Conservation (phyloP, 345 rosid species). For the Euphorbia peplus region DNA sequence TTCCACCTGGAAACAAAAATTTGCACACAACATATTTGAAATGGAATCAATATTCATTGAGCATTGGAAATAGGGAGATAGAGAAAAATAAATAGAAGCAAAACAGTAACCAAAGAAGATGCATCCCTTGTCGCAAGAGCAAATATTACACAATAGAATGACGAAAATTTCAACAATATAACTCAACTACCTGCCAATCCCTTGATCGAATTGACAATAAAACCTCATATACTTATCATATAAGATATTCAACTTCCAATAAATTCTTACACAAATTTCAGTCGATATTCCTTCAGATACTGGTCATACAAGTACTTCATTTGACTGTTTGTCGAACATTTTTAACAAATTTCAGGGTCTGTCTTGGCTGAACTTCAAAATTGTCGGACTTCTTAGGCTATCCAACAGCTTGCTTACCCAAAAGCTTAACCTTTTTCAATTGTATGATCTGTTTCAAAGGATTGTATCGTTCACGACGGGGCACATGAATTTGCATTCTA, state of each 20-base stretch:
- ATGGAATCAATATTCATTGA: not conserved
- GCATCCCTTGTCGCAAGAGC: not conserved
- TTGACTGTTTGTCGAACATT: not conserved
- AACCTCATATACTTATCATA: not conserved
- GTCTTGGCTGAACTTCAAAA: not conserved
- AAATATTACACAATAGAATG: not conserved
- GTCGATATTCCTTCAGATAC: not conserved
- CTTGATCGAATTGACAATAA: not conserved
- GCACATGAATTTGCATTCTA: too few species aligned
- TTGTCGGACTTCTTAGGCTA: not conserved
- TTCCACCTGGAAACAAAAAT: constrained; percentile 57
- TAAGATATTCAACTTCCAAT: not conserved
- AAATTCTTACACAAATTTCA: not conserved
- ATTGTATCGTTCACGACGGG: too few species aligned
- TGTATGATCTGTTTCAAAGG: not conserved
- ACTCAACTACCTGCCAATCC: not conserved
- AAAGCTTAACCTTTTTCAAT: not conserved
- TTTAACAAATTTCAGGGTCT: not conserved
- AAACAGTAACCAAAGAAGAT: not conserved
- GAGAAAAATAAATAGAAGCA: not conserved
- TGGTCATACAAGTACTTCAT: not conserved
- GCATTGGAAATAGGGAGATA: not conserved
- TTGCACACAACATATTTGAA: constrained; percentile 3
- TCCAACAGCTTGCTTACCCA: not conserved
- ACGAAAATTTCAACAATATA: not conserved